A percentile compares a stretch with the other conserved stretches of the same genome.
Conservation (phyloP, 768 basidiomycete genomes). For the Macrolepiota albuminosa region DNA sequence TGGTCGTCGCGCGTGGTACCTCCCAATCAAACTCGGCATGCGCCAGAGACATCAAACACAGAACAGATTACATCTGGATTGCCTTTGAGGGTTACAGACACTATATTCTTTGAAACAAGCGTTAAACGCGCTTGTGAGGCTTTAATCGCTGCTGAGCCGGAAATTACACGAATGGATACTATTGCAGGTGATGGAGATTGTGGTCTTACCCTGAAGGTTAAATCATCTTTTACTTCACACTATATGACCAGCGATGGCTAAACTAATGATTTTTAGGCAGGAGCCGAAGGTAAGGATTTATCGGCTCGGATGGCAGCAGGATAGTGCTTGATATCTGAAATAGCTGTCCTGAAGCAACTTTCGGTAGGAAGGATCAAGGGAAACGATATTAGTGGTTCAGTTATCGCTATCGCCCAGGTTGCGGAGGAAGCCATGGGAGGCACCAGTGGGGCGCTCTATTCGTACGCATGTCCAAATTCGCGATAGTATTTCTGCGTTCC, state of each 20-base stretch:
- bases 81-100: conserved; percentile 31
- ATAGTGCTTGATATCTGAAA: background rate
- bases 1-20: conserved; percentile 57
- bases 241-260: background rate
- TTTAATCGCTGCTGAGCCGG: conserved; percentile 75
- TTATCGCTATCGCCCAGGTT: conserved; percentile 66
- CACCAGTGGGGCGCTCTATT: conserved; percentile 87
- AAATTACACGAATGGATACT: conserved; percentile 88
- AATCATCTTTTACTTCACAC: background rate
- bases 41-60: conserved; percentile 10
- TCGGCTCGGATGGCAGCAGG: background rate
- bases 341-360: conserved; percentile 61
- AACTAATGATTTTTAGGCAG: conserved; percentile 36
- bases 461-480: conserved; percentile 44
- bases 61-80: conserved; percentile 8
- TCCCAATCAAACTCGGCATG: conserved; percentile 15
- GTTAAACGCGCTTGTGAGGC: conserved; percentile 59
- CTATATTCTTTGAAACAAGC: conserved; percentile 45
- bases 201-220: conserved; percentile 47
- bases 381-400: conserved; percentile 55
- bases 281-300: conserved; percentile 53
- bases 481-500: background rate
- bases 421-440: conserved; percentile 89
- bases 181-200: conserved; percentile 87
- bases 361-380: conserved; percentile 53